Percentiles rank a stretch among this genome's conserved stretches.
phyloP scores from a whole-genome alignment of 2,329 filamentous ascomycete genomes.

The Neoscytalidium dimidiatum region DNA sequence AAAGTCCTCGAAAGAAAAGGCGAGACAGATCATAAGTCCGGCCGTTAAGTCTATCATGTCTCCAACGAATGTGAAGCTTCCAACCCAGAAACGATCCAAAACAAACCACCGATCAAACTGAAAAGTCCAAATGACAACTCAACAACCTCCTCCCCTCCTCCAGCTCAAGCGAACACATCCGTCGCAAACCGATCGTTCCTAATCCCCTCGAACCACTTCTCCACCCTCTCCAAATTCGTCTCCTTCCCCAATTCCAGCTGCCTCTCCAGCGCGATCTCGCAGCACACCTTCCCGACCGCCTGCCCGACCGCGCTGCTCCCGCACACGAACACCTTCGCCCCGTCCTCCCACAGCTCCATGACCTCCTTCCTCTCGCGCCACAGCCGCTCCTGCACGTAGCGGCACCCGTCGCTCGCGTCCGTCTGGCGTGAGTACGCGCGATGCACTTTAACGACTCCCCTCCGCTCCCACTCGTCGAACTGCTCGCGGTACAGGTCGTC shows the following conservation, averaged over 20 bases:
- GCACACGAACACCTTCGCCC: slow-evolving; percentile 65
- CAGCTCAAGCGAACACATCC: slow-evolving; percentile 47
- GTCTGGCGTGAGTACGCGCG: slow-evolving; percentile 59
- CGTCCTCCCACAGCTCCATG: slow-evolving; percentile 47
- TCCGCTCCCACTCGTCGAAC: slow-evolving; percentile 59
- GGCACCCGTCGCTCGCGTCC: slow-evolving; percentile 47
- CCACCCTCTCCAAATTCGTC: slow-evolving; percentile 18
- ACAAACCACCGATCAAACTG: no score
- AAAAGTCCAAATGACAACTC: no score
- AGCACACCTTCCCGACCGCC: slow-evolving; percentile 43
- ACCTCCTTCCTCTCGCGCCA: slow-evolving; percentile 50
- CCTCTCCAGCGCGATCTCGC: slow-evolving; percentile 46
- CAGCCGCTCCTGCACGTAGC: slow-evolving; percentile 57
- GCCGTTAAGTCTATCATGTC: no score
- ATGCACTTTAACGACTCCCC: slow-evolving; percentile 62
- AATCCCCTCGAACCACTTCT: slow-evolving; percentile 47
- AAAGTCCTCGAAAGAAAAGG: no score
- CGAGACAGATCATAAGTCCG: no score
- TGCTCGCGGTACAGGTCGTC: slow-evolving; percentile 65
- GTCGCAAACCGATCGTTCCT: slow-evolving; percentile 50
- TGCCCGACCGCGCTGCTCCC: slow-evolving; percentile 55
- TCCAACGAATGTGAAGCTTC: no score
- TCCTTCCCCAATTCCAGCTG: slow-evolving; percentile 33
- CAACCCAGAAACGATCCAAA: no score
- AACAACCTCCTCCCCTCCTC: no score